Base-by-base conservation (phyloP, 331 rosid species). In the Dryas integrifolia region DNA sequence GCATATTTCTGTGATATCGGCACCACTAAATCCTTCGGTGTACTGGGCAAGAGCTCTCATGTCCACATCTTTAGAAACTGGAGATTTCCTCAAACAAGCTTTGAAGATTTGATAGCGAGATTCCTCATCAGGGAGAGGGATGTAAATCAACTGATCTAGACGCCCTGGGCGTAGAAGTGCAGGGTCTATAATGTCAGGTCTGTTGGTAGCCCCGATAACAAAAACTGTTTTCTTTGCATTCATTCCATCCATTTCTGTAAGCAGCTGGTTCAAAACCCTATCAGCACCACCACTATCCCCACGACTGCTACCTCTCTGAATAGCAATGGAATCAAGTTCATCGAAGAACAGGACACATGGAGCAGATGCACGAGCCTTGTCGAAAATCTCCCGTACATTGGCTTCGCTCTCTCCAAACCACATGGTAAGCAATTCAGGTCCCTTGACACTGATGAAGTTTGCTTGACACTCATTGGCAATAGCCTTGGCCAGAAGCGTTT, bases 271-370 rank as follows among this genome's bases (percentile, higher is more conserved):
- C 69, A 64, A 18, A 9, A 64, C 69, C 51, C 69, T 64, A 64
- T 43, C 52, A 16, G 69, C 39, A 43, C 38, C 51, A 41, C 69
- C 69, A 4, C 50, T 8, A 0, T 64, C 69, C 1, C 69, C 69
- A 15, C 0, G 2, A 18, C 15, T 64, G 6, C 69, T 64, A 39
- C 73, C 73, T 53, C 63, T 56, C 60, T 52, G 39, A 2, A 39
- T 70, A 40, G 74, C 74, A 70, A 70, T 70, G 65, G 74, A 70
- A 9, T 70, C 74, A 41, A 70, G 74, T 58, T 70, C 74, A 56
- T 56, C 74, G 0, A 70, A 70, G 51, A 70, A 70, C 50, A 70
- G 43, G 6, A 70, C 74, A 53, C 74, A 70, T 3, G 72, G 72
- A 13, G 58, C 41, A 49, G 72, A 67, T 49, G 44, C 58, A 6